phyloP scores from a whole-genome alignment of 2,329 filamentous ascomycete species.

The Hortaea sp. region DNA sequence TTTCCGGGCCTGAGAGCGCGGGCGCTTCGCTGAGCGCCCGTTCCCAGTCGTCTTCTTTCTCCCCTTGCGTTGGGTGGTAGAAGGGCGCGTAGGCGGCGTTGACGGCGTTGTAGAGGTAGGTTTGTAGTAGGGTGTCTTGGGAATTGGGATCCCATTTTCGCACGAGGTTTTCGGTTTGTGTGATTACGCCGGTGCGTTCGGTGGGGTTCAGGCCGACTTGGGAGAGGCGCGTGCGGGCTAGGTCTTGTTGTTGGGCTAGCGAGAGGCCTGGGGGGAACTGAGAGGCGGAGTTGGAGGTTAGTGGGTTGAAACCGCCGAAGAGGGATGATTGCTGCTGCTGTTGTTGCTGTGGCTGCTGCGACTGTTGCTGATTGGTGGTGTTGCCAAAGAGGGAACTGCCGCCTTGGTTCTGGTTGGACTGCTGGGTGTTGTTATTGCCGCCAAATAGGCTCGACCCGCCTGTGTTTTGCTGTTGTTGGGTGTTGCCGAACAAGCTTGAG shows the following conservation, averaged over 20 bases:
- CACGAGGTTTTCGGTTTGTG: constrained; percentile 58
- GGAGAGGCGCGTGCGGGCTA: constrained; percentile 10
- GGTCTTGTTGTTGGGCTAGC: constrained; percentile 14
- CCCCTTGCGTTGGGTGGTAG: constrained; percentile 58
- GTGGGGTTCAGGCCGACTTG: constrained; percentile 5
- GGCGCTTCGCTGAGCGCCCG: constrained; percentile 74
- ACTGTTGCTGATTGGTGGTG: constrained; percentile 7
- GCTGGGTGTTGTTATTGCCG: not conserved
- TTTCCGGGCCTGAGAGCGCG: constrained; percentile 26
- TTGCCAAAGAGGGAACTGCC: not conserved
- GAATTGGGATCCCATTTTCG: constrained; percentile 68
- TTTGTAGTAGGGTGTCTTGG: constrained; percentile 60
- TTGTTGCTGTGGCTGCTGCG: constrained; percentile 2
- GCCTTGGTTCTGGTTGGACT: constrained; percentile 4
- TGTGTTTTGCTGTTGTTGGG: constrained; percentile 20
- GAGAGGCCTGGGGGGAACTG: constrained; percentile 2
- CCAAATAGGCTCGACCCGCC: constrained; percentile 3
- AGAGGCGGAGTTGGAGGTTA: constrained; percentile 4
- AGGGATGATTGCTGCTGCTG: constrained; percentile 9
- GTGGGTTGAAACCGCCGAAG: constrained; percentile 18
- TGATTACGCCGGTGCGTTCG: constrained; percentile 1
- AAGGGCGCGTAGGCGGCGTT: constrained; percentile 65
- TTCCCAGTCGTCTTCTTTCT: constrained; percentile 73
- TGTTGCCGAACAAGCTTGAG: not conserved
- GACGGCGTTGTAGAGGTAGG: constrained; percentile 83